Evolutionary conservation across 768 basidiomycete genomes (phyloP).

Genomic region (Nidularia pulvinata): DNA sequence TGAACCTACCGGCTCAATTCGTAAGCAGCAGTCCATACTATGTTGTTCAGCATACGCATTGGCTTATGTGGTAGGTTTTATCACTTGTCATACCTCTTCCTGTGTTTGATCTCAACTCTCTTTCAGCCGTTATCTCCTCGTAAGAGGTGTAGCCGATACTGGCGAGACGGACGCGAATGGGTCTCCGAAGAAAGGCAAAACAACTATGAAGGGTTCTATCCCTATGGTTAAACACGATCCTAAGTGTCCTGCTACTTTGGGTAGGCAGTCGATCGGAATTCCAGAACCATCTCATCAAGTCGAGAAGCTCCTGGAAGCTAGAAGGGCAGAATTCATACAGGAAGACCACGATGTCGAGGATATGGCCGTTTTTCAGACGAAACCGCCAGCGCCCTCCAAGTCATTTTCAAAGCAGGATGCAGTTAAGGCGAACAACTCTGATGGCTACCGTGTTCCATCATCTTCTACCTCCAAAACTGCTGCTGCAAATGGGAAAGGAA

Average conservation of each 20-base stretch:
- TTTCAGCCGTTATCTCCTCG: slow-evolving; percentile 60
- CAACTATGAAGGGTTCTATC: slow-evolving; percentile 6
- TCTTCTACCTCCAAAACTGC: no score
- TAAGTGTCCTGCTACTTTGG: slow-evolving; percentile 37
- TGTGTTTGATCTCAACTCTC: background rate
- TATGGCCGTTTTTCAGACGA: slow-evolving; percentile 34
- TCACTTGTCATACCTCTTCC: background rate
- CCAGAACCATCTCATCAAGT: slow-evolving; percentile 61
- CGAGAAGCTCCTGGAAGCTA: slow-evolving; percentile 39
- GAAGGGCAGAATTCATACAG: slow-evolving; percentile 35
- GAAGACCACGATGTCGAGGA: slow-evolving; percentile 54
- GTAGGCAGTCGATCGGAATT: slow-evolving; percentile 38
- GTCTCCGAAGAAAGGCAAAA: slow-evolving; percentile 10
- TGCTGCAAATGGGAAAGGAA: slow-evolving; percentile 10
- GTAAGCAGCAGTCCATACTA: slow-evolving; percentile 49
- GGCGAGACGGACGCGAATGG: slow-evolving; percentile 1
- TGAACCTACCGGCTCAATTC: slow-evolving; percentile 58
- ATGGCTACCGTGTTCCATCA: slow-evolving; percentile 20
- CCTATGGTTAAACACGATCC: slow-evolving; percentile 53
- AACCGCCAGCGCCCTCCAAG: no score
- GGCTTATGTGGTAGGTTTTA: slow-evolving; percentile 63
- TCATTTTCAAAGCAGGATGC: no score
- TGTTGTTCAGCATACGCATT: slow-evolving; percentile 63
- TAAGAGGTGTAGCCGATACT: slow-evolving; percentile 29
- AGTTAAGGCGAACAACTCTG: slow-evolving; percentile 20